A percentile compares a stretch with the other conserved stretches of the same genome.
Evolutionary conservation across 2,329 filamentous ascomycete genomes (phyloP).

Genomic region (Sarocladium kiliense): DNA sequence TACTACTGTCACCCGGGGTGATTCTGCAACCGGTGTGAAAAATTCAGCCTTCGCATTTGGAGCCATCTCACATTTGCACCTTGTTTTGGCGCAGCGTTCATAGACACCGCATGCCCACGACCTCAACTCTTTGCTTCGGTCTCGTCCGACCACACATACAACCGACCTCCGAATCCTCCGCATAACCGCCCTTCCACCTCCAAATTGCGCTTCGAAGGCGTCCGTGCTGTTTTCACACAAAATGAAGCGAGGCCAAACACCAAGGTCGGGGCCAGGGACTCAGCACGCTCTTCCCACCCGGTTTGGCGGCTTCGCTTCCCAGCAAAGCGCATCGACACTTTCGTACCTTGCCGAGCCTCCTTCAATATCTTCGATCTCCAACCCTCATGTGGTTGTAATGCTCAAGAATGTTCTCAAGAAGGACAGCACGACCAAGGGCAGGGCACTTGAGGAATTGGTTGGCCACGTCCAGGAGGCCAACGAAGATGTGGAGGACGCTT

Average conservation of each 20-base stretch:
- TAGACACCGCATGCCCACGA: too few relatives aligned
- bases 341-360: constrained; percentile 86
- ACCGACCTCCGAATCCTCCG: too few relatives aligned
- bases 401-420: constrained; percentile 93
- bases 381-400: constrained; percentile 78
- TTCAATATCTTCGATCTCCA: constrained; percentile 70
- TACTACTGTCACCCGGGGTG: too few relatives aligned
- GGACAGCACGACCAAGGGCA: constrained; percentile 85
- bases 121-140: too few relatives aligned
- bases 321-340: constrained; percentile 42
- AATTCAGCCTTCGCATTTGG: too few relatives aligned
- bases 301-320: constrained; percentile 12
- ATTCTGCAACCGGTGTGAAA: neutral
- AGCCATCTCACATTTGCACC: too few relatives aligned
- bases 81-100: too few relatives aligned
- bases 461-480: constrained; percentile 52
- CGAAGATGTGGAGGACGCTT: constrained; percentile 64
- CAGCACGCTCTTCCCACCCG: neutral
- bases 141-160: too few relatives aligned
- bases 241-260: neutral
- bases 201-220: too few relatives aligned
- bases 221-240: neutral
- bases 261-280: neutral
- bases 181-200: too few relatives aligned
- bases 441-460: constrained; percentile 82